phyloP scores from a whole-genome alignment of 1,139 yeast genomes.

The Yamadazyma buinensis region DNA sequence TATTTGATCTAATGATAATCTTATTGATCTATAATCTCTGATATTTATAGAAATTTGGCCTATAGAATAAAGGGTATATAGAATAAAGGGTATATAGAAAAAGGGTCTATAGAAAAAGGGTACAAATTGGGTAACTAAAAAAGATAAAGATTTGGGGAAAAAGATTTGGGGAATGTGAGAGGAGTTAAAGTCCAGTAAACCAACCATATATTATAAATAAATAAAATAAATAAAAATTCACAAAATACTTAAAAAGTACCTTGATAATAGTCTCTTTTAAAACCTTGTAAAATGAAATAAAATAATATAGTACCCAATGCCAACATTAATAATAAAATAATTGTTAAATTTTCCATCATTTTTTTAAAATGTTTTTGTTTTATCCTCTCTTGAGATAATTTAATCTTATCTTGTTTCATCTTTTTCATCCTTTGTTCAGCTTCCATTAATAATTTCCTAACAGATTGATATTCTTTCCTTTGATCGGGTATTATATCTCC shows the following conservation, averaged over 20 bases:
- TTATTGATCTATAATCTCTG: too few species aligned
- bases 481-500: slow-evolving; percentile 29
- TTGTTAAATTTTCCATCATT: slow-evolving; percentile 17
- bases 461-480: slow-evolving; percentile 12
- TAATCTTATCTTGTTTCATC: slow-evolving; percentile 8
- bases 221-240: neutral
- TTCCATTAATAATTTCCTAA: slow-evolving; percentile 9
- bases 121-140: too few species aligned
- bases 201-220: slow-evolving; percentile 1
- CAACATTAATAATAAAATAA: slow-evolving; percentile 18
- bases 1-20: too few species aligned
- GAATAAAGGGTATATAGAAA: too few species aligned
- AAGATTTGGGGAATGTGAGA: too few species aligned
- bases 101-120: too few species aligned
- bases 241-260: neutral
- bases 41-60: too few species aligned
- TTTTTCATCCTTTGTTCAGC: slow-evolving; percentile 11
- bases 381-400: slow-evolving; percentile 8
- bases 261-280: slow-evolving; percentile 22
- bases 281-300: slow-evolving; percentile 26
- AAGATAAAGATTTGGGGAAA: neutral
- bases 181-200: too few species aligned
- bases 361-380: slow-evolving; percentile 11
- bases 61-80: too few species aligned
- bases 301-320: slow-evolving; percentile 24